Base-by-base conservation (phyloP, 306 rosid species). In the Dryas octopetala region DNA sequence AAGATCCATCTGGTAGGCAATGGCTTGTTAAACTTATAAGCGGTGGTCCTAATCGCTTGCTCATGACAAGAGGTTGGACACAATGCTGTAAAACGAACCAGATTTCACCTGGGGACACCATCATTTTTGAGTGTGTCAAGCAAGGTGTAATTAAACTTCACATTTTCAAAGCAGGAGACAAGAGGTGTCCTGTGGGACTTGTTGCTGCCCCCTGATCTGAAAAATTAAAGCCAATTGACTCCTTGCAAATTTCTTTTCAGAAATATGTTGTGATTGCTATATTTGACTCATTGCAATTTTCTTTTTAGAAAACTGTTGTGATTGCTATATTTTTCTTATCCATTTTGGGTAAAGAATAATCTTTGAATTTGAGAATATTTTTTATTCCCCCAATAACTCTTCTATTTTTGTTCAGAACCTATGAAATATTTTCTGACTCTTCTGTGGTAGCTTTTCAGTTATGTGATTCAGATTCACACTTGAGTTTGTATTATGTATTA, bases 81-180 rank as follows among this genome's bases (percentile, higher is more conserved):
- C 19, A 28, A 15, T 74, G 67, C 32, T 40, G 52, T 41, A 32
- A 49, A 28, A 71, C 51, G n/a, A 74, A 74, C 69, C n/a, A 63
- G 2, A 12, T 74, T 17, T 17, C 12, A 4, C 6, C 13, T 12
- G 62, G 71, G 2, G 49, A 74, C 14, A 52, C 61, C 0, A 4
- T 63, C 3, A 19, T 74, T 38, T 63, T 74, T 14, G 78, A 74
- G 71, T 6, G 48, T 63, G 50, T 74, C 6, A 0, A 63, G 19
- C 40, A 16, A n/a, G 38, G 15, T 62, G 43, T 49, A 6, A 26
- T 50, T 13, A 3, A 44, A 17, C 7, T 74, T 11, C 62, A 74
- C 41, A 17, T 62, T n/a, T 62, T 62, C 17, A 38, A 3, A 47
- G 55, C 40, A 50, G 19, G 17, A 28, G 51, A 15, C 15, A 52